Evolutionary conservation across 768 basidiomycete genomes (phyloP).

Genomic region (Lentinula edodes): DNA sequence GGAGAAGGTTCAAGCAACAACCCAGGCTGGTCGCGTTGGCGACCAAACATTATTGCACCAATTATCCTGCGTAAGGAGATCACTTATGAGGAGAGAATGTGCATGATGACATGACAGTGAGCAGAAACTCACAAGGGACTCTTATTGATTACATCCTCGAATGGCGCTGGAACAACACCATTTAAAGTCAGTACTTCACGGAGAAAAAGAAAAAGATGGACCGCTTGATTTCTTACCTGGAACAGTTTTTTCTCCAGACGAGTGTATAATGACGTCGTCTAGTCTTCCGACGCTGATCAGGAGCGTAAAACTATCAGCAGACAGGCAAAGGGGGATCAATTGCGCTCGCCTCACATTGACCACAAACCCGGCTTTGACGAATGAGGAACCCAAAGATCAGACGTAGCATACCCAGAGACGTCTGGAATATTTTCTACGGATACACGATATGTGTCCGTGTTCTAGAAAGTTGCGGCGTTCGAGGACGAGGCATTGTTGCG

Average conservation of each 20-base stretch:
- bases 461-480: conserved; percentile 15
- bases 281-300: conserved; percentile 23
- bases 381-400: conserved; percentile 38
- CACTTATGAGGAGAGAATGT: background rate
- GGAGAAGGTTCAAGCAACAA: conserved; percentile 24
- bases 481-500: background rate
- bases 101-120: background rate
- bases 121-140: conserved; percentile 15
- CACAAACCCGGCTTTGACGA: conserved; percentile 35
- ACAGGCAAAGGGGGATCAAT: background rate
- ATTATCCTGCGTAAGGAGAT: conserved; percentile 15
- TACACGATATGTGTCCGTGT: conserved; percentile 24
- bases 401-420: conserved; percentile 34
- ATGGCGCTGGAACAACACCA: conserved; percentile 11
- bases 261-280: conserved; percentile 25
- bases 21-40: conserved; percentile 25
- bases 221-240: conserved; percentile 8
- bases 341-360: conserved; percentile 15
- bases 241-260: conserved; percentile 26
- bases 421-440: conserved; percentile 26
- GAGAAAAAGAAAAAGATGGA: background rate
- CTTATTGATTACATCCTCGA: conserved; percentile 17
- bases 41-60: conserved; percentile 36
- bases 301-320: too few species aligned
- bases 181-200: too few species aligned